Base-by-base conservation (phyloP, 148 eudicot genomes). In the Cornus suecica region DNA sequence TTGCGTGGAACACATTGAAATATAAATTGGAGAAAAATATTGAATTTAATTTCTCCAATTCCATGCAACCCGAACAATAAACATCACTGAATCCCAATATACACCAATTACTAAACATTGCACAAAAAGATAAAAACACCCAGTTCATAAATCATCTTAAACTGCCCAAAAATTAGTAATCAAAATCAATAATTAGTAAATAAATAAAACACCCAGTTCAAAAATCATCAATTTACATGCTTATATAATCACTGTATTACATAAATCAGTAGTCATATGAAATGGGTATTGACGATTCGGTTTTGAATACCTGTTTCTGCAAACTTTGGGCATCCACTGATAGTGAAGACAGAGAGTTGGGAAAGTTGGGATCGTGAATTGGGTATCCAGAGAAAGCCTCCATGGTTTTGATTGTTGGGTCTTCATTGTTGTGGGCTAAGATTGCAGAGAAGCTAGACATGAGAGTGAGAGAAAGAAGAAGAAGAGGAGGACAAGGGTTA, bases 321-420 rank as follows among this genome's bases (percentile, higher is more conserved):
- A 92, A 78, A 64, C 76, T 84, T 7, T 63, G 76, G 76, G 82
- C 54, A 68, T 92, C 92, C 28, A 88, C 89, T 1, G 88, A 87
- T 31, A 90, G 83, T 28, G 87, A 81, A 82, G 88, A 87, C 9
- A 84, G 37, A 54, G 85, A 82, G 74, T 63, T 70, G 14, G 69
- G 66, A 18, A 66, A 79, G 9, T 82, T 31, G 62, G 90, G 83
- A 68, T 88, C 85, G 65, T 80, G 85, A 88, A 84, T 54, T 34
- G 81, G 91, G 80, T 84, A 88, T 29, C 97, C 97, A 61, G 97
- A 90, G 63, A 92, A 92, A 52, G 83, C 84, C 77, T 90, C 88
- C 97, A 90, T 92, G 52, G 85, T 92, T 82, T 82, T 90, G 78
- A 64, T 77, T 18, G 83, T 77, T 66, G 85, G 83, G 83, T 90